phyloP scores from a whole-genome alignment of 106 monocot species.

The Platanthera zijinensis region DNA sequence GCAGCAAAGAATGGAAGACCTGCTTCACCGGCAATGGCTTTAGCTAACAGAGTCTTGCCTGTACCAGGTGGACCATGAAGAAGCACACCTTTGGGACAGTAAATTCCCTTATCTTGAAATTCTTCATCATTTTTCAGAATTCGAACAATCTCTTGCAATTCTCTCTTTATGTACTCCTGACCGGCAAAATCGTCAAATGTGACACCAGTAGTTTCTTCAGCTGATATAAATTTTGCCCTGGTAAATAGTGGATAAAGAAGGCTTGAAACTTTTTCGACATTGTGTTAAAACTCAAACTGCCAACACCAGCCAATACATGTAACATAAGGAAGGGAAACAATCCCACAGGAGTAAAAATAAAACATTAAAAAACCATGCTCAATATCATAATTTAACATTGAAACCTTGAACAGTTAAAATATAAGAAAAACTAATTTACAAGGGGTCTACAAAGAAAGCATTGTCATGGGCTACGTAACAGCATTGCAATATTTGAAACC shows the following conservation, averaged over 20 bases:
- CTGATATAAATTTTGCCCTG: constrained; percentile 92
- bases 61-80: constrained; percentile 92
- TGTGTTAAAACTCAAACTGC: background rate
- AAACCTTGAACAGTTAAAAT: background rate
- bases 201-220: constrained; percentile 87
- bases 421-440: background rate
- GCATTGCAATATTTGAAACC: background rate
- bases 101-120: constrained; percentile 80
- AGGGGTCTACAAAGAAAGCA: no score
- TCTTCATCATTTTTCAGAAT: constrained; percentile 81
- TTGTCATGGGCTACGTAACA: background rate
- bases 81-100: constrained; percentile 87
- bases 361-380: background rate
- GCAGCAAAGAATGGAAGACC: constrained; percentile 92
- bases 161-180: constrained; percentile 78
- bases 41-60: constrained; percentile 81
- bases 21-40: constrained; percentile 90
- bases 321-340: background rate
- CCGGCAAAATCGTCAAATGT: constrained; percentile 98
- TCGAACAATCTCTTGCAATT: constrained; percentile 74
- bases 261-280: constrained; percentile 1
- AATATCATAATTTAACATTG: background rate
- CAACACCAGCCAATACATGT: background rate
- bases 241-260: constrained; percentile 4
- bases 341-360: background rate